These are phyloP conservation scores for Clarireedia monteithiana DNA, from an alignment of 2,329 filamentous ascomycete genomes.

Conservation along the genomic window DNA sequence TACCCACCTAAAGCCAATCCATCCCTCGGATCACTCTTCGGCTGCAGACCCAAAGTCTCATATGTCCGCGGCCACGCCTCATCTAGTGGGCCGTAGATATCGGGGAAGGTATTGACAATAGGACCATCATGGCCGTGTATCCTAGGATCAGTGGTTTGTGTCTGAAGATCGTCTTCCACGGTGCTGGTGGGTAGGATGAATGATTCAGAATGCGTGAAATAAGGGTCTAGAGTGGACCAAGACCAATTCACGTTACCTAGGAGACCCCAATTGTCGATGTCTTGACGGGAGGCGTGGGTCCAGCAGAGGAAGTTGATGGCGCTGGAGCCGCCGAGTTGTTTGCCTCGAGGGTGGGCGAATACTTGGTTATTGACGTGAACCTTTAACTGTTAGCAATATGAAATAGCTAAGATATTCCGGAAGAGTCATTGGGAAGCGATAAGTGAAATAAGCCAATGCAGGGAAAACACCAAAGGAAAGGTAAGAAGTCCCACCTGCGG, in stretches of 20 bases:
- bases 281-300: conserved; percentile 16
- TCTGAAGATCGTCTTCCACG: not conserved
- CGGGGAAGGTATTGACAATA: not conserved
- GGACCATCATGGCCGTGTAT: conserved; percentile 31
- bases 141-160: conserved; percentile 36
- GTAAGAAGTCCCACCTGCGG: not conserved
- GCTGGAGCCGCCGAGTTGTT: conserved; percentile 29
- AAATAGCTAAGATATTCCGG: no score
- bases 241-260: not conserved
- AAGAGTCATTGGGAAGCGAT: not conserved
- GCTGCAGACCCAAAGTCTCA: not conserved
- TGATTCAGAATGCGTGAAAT: conserved; percentile 29
- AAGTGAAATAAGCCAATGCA: not conserved
- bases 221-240: conserved; percentile 31
- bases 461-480: not conserved
- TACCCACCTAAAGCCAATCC: not conserved
- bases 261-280: conserved; percentile 34
- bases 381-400: not conserved
- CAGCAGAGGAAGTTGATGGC: conserved; percentile 31
- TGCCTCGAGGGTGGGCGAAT: conserved; percentile 25
- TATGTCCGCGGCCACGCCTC: not conserved
- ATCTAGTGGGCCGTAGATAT: not conserved
- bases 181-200: not conserved
- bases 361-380: conserved; percentile 4
- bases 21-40: not conserved